Base-by-base conservation (phyloP, 768 basidiomycete genomes). In the Lactifluus subvellereus region DNA sequence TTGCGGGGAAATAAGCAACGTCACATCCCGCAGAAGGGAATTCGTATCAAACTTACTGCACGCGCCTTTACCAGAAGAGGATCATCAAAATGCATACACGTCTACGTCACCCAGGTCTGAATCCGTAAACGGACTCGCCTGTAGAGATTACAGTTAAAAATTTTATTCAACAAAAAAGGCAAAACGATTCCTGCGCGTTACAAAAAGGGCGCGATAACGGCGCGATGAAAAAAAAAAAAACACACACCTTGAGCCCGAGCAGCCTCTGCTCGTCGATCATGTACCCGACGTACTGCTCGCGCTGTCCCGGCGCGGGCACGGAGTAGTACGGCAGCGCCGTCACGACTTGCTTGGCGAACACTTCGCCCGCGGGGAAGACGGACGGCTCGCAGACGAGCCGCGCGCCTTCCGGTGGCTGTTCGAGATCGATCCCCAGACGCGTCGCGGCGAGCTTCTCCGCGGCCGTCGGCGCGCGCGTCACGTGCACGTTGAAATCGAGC, bases 261-360 rank as follows among this genome's bases (percentile, higher is more conserved):
- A 77, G 33, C 56, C 77, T 68, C 48, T 73, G 75, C 33, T 77
- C 76, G 54, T 78, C 77, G 30, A 77, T 72, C 76, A 77, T 77
- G 55, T 76, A 60, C 6, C 77, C 77, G 4, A 72, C 71, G 43
- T 73, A 77, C 7, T 32, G 54, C 22, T 51, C 49, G 33, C 54
- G 6, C 64, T 65, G 14, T 54, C 47, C 50, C 2, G 65, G 62
- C 11, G 53, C 53, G 1, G 63, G 56, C 5, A 60, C 57, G 13
- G 65, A 40, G 52, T 57, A 69, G 49, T 73, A 77, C 2, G 76
- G 74, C 14, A 78, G 32, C 6, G 11, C 48, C 49, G 58, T 77
- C 50, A 71, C 68, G 35, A 77, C 67, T 10, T 47, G 49, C 22
- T 62, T 62, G 9, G 48, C 37, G 53, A 77, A 76, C 30, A 77